Evolutionary conservation across 23 red algal species (phyloP).

Genomic region (Gracilaria gracilis): DNA sequence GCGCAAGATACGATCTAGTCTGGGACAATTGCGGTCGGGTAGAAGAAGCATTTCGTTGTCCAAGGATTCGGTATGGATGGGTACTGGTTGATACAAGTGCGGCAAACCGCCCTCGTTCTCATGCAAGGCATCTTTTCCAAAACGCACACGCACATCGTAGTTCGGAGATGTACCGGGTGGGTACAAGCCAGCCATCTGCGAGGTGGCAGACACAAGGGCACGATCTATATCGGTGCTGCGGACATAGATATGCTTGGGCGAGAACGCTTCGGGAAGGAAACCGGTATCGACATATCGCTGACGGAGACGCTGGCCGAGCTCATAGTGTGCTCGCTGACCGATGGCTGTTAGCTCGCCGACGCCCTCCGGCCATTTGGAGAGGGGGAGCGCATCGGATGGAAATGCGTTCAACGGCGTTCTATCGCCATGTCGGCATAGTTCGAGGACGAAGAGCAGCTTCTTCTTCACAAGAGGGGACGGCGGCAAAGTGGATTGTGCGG

Average conservation of each 20-base stretch:
- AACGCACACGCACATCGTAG: slow-evolving; percentile 40
- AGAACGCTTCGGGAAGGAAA: slow-evolving; percentile 66
- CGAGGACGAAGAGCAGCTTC: slow-evolving; percentile 76
- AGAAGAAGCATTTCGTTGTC: slow-evolving; percentile 75
- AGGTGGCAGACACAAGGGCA: slow-evolving; percentile 84
- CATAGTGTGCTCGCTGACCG: slow-evolving; percentile 81
- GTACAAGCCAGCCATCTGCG: slow-evolving; percentile 85
- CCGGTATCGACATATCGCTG: slow-evolving; percentile 75
- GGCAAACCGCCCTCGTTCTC: slow-evolving; percentile 62
- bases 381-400: slow-evolving; percentile 80
- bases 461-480: not conserved
- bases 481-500: not conserved
- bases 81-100: slow-evolving; percentile 73
- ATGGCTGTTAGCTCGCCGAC: slow-evolving; percentile 83
- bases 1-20: slow-evolving; percentile 40
- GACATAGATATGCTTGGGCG: slow-evolving; percentile 71
- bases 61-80: slow-evolving; percentile 77
- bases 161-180: slow-evolving; percentile 48
- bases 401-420: slow-evolving; percentile 83
- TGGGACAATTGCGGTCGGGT: slow-evolving; percentile 69
- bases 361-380: slow-evolving; percentile 83
- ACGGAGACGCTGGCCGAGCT: slow-evolving; percentile 78
- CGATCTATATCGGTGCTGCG: slow-evolving; percentile 92
- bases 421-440: slow-evolving; percentile 95
- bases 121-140: slow-evolving; percentile 20